A percentile compares a stretch with the other conserved stretches of the same genome.
Evolutionary conservation across 2,329 filamentous ascomycete species (phyloP).

Genomic region (Thelonectria discophora): DNA sequence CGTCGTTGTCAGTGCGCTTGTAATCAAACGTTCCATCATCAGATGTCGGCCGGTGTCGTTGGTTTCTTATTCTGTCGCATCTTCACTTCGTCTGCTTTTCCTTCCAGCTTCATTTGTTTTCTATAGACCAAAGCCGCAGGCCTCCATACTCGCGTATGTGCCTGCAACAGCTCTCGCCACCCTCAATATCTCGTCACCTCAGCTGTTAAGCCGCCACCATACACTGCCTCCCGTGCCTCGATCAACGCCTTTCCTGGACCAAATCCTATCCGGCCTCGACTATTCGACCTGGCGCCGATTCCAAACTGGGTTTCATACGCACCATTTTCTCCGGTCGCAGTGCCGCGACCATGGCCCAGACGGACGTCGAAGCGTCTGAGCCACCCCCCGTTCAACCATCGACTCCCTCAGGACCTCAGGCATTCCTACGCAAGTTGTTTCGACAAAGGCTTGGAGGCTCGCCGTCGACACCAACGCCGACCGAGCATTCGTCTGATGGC

Average conservation of each 20-base stretch:
- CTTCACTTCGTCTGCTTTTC: conserved; percentile 28
- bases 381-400: conserved; percentile 40
- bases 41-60: conserved; percentile 30
- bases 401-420: conserved; percentile 36
- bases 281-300: background rate
- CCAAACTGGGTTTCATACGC: background rate
- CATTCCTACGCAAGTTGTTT: conserved; percentile 45
- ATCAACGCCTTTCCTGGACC: conserved; percentile 23
- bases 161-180: conserved; percentile 24
- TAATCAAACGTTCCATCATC: conserved; percentile 27
- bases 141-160: conserved; percentile 32
- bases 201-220: conserved; percentile 23
- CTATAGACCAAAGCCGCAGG: conserved; percentile 29
- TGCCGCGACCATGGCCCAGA: conserved; percentile 46
- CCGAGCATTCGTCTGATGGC: conserved; percentile 28
- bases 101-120: conserved; percentile 20
- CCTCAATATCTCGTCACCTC: conserved; percentile 24
- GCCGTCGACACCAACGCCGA: conserved; percentile 15
- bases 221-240: conserved; percentile 19
- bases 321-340: conserved; percentile 24
- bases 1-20: conserved; percentile 29
- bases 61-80: conserved; percentile 25
- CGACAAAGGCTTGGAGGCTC: conserved; percentile 33
- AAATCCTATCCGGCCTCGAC: conserved; percentile 1
- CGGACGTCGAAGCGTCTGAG: conserved; percentile 41